Base-by-base conservation (phyloP, 2,329 filamentous ascomycete species). In the Penicillium sp. region DNA sequence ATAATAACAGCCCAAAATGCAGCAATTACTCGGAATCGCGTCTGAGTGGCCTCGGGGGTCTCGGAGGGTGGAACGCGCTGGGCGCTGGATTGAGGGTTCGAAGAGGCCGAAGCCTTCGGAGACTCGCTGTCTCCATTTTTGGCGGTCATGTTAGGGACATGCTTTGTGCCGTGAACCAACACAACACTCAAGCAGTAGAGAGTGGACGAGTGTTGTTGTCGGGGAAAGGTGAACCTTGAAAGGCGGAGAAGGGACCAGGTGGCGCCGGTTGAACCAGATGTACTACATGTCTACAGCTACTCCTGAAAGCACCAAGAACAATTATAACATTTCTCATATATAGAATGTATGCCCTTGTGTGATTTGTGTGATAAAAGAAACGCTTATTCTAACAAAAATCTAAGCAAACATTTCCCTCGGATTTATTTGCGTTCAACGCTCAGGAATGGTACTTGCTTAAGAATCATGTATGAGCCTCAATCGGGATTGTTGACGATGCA, bases 1-100 rank as follows among this genome's bases (percentile, higher is more conserved):
- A 96, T 72, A 7, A 96, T 90, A 37, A 98, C 86, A 5, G 86
- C 79, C 95, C 95, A 99, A 75, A 97, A 98, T 9, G 93, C 93
- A 60, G 90, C 73, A 60, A 99, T 87, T 50, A 98, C 89, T 60
- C 82, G 81, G 48, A 86, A 85, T 53, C 95, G 88, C 56, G 88
- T 85, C 70, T 84, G 85, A 51, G 88, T 80, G 61, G 89, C 86
- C 63, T 88, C 82, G 21, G 84, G 77, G 62, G 86, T 88, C 78
- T 98, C 93, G 29, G 91, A 88, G 37, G 93, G 91, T n/a, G 90
- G 89, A 49, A 78, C 72, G 62, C 82, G 67, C 52, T 64, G 65
- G 29, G 65, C 63, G 53, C 55, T 63, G 59, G 64, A 29, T 53
- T 64, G 59, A 46, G 65, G 52, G 48, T 49, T 37, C 33, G 51